These are phyloP conservation scores for Cavenderia fasciculata DNA, from an alignment of 78 protist species.

Conservation along the genomic window DNA sequence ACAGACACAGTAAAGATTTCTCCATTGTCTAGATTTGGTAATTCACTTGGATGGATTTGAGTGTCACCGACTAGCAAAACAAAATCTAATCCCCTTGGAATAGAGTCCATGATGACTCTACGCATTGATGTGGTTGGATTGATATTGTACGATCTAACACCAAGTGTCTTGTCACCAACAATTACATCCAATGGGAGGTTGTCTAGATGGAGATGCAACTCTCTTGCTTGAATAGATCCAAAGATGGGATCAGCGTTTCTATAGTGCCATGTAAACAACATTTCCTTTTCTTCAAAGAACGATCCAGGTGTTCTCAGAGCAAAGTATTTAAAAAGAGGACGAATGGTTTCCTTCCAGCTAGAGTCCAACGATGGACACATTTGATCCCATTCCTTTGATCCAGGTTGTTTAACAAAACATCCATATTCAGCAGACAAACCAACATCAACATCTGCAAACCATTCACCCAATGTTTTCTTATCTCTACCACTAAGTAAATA, in stretches of 20 bases:
- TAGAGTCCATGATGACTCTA: constrained; percentile 17
- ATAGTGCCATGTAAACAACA: constrained; percentile 81
- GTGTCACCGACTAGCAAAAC: constrained; percentile 60
- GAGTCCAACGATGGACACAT: constrained; percentile 57
- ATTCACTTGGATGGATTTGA: constrained; percentile 67
- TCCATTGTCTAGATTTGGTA: constrained; percentile 61
- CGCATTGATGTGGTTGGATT: constrained; percentile 65
- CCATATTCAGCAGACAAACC: constrained; percentile 91
- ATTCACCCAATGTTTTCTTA: constrained; percentile 56
- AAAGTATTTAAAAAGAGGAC: constrained; percentile 78
- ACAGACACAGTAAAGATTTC: constrained; percentile 37
- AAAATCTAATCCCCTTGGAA: constrained; percentile 63
- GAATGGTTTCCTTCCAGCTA: constrained; percentile 71
- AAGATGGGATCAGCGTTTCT: constrained; percentile 71
- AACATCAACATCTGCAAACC: constrained; percentile 50
- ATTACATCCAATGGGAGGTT: constrained; percentile 63
- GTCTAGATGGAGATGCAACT: constrained; percentile 64
- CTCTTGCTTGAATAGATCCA: constrained; percentile 72
- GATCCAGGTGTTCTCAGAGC: constrained; percentile 77
- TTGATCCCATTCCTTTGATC: constrained; percentile 30
- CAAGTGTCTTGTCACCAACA: constrained; percentile 71
- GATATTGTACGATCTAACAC: constrained; percentile 63
- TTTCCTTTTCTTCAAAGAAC: constrained; percentile 75
- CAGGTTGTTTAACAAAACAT: constrained; percentile 68
- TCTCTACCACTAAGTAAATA: constrained; percentile 58